Base-by-base conservation (phyloP, 352 stramenopile species). In the Pilasporangium apinafurcum region DNA sequence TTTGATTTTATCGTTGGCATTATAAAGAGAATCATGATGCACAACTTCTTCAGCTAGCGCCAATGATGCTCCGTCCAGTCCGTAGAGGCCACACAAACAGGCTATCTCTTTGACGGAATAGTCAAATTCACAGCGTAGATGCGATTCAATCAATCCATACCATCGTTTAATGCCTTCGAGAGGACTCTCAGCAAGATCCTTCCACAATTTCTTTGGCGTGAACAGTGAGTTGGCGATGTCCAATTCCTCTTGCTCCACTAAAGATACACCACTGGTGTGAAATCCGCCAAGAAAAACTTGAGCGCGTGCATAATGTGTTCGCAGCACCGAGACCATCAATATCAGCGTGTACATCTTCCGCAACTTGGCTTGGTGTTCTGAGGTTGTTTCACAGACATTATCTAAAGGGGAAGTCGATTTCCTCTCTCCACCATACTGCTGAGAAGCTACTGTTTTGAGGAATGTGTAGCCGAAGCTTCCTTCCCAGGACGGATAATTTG, bases 341-440 rank as follows among this genome's bases (percentile, higher is more conserved):
- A 92, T 86, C 0, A 86, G 48, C 21, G 72, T 80, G 61, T 92
- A 92, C 74, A 92, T 85, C 56, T 85, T 84, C 29, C 75, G 76
- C 35, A 86, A 62, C 42, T 86, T 84, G 29, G 61, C 62, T 31
- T 75, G 60, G 34, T 76, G 70, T 10, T 48, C 33, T 26, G 16
- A n/a, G 21, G 50, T 12, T n/a, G 37, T 48, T 24, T 59, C 44
- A 20, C 25, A 17, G 3, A 28, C 32, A 26, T 25, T 2, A 37
- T 33, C 3, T 13, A 30, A 34, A 29, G 17, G 24, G 18, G 16
- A 33, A 28, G 14, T 37, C 8, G 4, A 24, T 16, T 7, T 16
- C 32, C 20, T 16, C 22, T 39, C 48, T 7, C 29, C 41, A 5
- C 4, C 50, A 2, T 69, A 57, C 8, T 61, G 45, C 34, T 58